phyloP scores from a whole-genome alignment of 129 eudicot genomes.

The Cynara cardunculus region DNA sequence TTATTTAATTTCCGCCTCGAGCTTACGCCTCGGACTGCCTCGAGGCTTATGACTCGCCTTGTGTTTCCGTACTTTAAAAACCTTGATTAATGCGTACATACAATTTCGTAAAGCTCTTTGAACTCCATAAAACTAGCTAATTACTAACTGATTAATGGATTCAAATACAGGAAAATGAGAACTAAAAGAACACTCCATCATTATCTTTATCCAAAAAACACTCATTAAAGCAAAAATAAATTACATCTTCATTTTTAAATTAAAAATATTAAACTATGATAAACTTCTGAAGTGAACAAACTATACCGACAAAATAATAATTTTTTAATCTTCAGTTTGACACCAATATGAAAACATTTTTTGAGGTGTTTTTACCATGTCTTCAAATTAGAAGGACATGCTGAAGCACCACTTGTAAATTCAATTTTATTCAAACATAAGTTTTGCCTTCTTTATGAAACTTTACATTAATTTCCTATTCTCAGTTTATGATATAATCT shows the following conservation, averaged over 20 bases:
- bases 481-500: not conserved
- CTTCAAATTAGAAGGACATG: not conserved
- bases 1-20: no score
- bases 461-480: not conserved
- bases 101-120: no score
- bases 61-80: no score
- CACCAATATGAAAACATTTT: not conserved
- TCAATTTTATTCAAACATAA: not conserved
- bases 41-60: no score
- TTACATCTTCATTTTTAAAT: not conserved
- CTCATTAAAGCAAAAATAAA: not conserved
- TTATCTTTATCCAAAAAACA: not conserved
- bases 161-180: no score
- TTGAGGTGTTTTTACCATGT: not conserved
- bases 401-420: not conserved
- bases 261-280: not conserved
- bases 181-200: no score
- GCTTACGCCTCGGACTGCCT: no score
- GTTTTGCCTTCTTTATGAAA: not conserved
- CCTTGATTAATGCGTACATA: no score
- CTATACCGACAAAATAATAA: not conserved
- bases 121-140: no score
- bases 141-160: no score
- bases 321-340: not conserved
- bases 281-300: not conserved